Evolutionary conservation across 2,329 filamentous ascomycete genomes (phyloP).

Genomic region (Colletotrichum chrysophilum): DNA sequence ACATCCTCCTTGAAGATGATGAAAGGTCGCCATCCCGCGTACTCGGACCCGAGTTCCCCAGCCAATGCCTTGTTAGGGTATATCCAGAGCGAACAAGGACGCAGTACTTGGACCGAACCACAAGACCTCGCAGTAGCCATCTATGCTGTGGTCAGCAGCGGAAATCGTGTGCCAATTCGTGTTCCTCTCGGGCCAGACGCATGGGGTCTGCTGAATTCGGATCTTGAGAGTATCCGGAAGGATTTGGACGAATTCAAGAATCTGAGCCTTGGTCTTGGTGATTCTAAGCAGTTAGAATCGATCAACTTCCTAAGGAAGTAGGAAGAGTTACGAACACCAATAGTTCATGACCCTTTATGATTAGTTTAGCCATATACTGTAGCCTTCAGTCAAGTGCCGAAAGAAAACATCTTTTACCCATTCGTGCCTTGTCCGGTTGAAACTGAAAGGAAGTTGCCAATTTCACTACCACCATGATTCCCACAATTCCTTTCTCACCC

Average conservation of each 20-base stretch:
- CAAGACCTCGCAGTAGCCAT: not conserved
- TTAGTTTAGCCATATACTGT: too few species aligned
- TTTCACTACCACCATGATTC: too few species aligned
- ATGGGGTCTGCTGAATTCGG: not conserved
- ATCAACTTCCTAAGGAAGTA: too few species aligned
- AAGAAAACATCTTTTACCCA: too few species aligned
- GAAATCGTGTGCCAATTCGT: not conserved
- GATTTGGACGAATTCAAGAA: not conserved
- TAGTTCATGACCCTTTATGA: too few species aligned
- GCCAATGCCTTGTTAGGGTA: not conserved
- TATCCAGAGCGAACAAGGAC: not conserved
- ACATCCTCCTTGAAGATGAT: not conserved
- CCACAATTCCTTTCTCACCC: too few species aligned
- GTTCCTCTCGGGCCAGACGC: not conserved
- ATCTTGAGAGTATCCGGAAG: not conserved
- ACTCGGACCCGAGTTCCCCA: not conserved
- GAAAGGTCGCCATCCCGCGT: not conserved
- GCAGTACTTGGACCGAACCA: not conserved
- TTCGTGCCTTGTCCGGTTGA: too few species aligned
- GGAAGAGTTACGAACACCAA: too few species aligned
- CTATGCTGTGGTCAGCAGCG: not conserved
- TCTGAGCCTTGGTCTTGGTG: not conserved
- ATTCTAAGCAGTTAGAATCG: not conserved
- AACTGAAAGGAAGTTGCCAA: too few species aligned
- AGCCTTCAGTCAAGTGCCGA: too few species aligned